These are phyloP conservation scores for Coniophora puteana DNA, from an alignment of 1,284 basidiomycete species.

Conservation along the genomic window DNA sequence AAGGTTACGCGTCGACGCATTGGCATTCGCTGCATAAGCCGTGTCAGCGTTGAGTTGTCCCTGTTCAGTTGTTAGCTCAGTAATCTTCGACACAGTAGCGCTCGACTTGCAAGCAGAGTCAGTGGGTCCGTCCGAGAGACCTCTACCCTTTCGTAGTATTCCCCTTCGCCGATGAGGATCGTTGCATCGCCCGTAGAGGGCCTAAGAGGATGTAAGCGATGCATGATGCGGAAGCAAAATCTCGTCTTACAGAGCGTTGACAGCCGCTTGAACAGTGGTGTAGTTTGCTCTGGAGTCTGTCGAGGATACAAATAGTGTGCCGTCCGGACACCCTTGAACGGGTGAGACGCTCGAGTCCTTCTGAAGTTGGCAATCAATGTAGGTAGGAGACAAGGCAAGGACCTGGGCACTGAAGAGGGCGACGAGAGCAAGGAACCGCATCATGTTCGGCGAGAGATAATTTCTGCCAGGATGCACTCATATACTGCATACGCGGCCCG, in stretches of 20 bases:
- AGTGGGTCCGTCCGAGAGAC: constrained; percentile 51
- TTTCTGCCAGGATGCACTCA: constrained; percentile 13
- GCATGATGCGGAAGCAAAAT: background rate
- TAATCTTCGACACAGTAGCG: background rate
- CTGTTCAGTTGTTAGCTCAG: constrained; percentile 25
- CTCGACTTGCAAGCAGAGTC: constrained; percentile 43
- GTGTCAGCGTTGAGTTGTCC: constrained; percentile 44
- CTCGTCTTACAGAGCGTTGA: constrained; percentile 44
- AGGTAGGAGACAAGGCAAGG: constrained; percentile 40
- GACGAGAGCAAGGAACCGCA: constrained; percentile 9
- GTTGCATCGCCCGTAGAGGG: constrained; percentile 33
- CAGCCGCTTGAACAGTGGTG: constrained; percentile 47
- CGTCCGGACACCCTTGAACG: constrained; percentile 47
- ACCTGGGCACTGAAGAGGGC: constrained; percentile 4
- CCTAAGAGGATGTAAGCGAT: constrained; percentile 27
- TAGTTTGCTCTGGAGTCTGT: constrained; percentile 44
- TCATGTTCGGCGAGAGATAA: constrained; percentile 12
- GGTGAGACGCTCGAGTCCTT: constrained; percentile 39
- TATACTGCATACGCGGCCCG: constrained; percentile 1
- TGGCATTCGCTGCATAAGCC: constrained; percentile 27
- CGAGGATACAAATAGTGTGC: constrained; percentile 56
- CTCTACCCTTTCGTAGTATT: constrained; percentile 59
- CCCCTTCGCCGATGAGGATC: constrained; percentile 60
- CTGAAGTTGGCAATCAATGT: constrained; percentile 47
- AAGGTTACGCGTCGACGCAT: constrained; percentile 42